Percentiles rank a stretch among this genome's conserved stretches.
Evolutionary conservation across 257 asterid species (phyloP).

Genomic region (Haberlea rhodopensis): DNA sequence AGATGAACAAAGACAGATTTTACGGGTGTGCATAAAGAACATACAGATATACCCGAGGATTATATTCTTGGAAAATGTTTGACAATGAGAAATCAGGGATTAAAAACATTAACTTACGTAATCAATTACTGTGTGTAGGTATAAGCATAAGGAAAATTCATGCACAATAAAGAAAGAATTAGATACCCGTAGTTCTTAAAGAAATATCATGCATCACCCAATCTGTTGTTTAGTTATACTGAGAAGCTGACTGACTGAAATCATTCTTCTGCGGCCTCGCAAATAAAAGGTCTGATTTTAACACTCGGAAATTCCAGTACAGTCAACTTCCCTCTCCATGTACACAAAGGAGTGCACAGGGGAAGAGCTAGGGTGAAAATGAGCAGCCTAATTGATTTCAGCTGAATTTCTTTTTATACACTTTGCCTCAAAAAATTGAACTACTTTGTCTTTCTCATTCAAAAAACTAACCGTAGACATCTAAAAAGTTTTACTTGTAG

Average conservation of each 20-base stretch:
- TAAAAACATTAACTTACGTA: neutral
- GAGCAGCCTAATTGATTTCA: constrained; percentile 11
- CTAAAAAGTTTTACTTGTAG: neutral
- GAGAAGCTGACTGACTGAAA: neutral
- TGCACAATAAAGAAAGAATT: neutral
- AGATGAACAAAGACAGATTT: neutral
- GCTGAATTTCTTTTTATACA: neutral
- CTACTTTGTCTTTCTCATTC: neutral
- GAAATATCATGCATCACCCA: neutral
- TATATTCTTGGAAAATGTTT: constrained; percentile 6
- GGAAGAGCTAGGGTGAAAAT: neutral
- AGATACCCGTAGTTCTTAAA: neutral
- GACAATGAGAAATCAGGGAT: constrained; percentile 1
- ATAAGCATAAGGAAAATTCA: neutral
- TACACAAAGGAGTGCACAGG: neutral
- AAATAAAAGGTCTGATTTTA: neutral
- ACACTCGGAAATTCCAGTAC: neutral
- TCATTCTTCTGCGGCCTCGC: too few species aligned
- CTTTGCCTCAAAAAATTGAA: neutral
- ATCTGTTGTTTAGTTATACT: neutral
- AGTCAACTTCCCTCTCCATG: neutral
- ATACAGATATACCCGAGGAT: neutral
- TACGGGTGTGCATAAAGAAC: neutral
- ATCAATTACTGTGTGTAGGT: neutral
- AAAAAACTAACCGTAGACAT: neutral